These are phyloP conservation scores for Multifurca ochricompacta DNA, from an alignment of 768 basidiomycete genomes.

Conservation along the genomic window DNA sequence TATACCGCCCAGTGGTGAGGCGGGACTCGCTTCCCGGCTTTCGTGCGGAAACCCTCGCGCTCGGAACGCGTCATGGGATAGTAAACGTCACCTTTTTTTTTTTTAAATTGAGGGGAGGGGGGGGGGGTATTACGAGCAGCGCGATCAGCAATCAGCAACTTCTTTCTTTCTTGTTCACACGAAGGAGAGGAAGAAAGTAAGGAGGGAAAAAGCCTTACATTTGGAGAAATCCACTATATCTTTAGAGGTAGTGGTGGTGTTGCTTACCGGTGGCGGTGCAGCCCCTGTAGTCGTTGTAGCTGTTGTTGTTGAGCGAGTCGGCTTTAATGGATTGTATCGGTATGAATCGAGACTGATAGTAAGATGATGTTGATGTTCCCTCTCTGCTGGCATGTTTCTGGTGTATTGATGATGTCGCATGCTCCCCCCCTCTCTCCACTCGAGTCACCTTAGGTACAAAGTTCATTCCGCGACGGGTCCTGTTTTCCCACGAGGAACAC, in stretches of 20 bases:
- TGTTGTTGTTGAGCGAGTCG: neutral
- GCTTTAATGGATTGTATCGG: constrained; percentile 1
- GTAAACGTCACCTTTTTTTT: constrained; percentile 9
- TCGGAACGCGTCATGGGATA: constrained; percentile 14
- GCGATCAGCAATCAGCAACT: neutral
- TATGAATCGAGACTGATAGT: constrained; percentile 2
- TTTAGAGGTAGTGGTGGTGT: neutral
- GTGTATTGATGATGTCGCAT: no score
- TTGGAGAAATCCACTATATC: constrained; percentile 1
- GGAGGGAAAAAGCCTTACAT: neutral
- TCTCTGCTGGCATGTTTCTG: constrained; percentile 12
- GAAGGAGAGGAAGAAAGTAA: no score
- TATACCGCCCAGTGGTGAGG: constrained; percentile 23
- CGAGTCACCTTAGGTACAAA: no score
- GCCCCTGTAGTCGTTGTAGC: neutral
- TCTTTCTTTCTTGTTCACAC: no score
- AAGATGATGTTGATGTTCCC: no score
- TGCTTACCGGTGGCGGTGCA: neutral
- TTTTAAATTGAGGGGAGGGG: neutral
- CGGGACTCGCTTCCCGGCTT: constrained; percentile 17
- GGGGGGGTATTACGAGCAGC: neutral
- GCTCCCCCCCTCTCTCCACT: no score
- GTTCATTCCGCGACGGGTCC: no score
- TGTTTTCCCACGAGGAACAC: no score
- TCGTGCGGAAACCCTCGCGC: constrained; percentile 16